These are phyloP conservation scores for Lablab purpureus DNA, from an alignment of 306 rosid species.

Conservation along the genomic window DNA sequence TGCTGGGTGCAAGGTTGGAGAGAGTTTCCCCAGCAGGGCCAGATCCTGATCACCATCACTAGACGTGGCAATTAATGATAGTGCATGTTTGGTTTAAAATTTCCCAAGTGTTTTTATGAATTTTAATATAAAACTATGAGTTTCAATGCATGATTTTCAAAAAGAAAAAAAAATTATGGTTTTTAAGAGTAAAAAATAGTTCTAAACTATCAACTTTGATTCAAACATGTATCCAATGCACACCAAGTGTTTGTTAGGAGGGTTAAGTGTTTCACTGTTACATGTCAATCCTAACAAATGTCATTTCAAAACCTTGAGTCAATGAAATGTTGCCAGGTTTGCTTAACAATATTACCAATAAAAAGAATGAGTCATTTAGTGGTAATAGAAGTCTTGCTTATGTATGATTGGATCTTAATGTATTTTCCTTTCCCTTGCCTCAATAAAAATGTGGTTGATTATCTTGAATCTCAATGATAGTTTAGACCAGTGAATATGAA, in stretches of 20 bases:
- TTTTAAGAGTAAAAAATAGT: too few species aligned
- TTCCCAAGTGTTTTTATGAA: too few species aligned
- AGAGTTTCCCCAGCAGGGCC: constrained; percentile 64
- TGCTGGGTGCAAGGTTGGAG: constrained; percentile 45
- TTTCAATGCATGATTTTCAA: too few species aligned
- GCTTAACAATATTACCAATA: neutral
- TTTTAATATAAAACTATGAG: too few species aligned
- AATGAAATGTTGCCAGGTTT: neutral
- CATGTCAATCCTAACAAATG: neutral
- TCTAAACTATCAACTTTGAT: too few species aligned
- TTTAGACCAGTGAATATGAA: neutral
- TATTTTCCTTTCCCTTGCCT: neutral
- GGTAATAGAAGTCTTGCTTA: neutral
- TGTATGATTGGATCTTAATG: neutral
- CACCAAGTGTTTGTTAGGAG: too few species aligned
- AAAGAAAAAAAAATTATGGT: too few species aligned
- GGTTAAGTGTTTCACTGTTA: neutral
- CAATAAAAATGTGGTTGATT: neutral
- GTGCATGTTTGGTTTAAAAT: too few species aligned
- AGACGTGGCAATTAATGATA: neutral
- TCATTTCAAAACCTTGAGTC: neutral
- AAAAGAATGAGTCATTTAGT: neutral
- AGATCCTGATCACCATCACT: constrained; percentile 66
- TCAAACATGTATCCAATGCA: too few species aligned
- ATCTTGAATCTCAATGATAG: neutral